Evolutionary conservation across 139 green algal genomes (phyloP).

Genomic region (Gonium pectorale): DNA sequence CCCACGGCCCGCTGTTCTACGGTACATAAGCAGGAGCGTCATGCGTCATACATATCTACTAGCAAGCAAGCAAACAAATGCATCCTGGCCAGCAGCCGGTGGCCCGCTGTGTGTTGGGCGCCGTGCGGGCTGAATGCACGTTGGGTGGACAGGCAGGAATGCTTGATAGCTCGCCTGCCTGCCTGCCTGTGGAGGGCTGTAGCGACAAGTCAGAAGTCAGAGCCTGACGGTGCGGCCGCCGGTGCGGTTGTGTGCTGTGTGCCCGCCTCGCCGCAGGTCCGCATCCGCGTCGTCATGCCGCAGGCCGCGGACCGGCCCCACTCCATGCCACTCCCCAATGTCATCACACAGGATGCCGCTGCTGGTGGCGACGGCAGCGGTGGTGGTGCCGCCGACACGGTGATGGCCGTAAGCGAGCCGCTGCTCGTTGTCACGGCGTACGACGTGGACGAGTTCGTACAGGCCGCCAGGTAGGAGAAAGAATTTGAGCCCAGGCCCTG

Average conservation of each 20-base stretch:
- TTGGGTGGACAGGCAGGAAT: too few species aligned
- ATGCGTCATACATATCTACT: neutral
- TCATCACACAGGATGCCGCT: neutral
- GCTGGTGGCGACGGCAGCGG: neutral
- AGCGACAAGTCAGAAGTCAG: neutral
- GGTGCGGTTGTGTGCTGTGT: neutral
- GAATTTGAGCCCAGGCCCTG: too few species aligned
- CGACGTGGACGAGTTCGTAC: slow-evolving; percentile 24
- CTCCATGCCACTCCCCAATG: neutral
- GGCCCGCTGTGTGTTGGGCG: neutral
- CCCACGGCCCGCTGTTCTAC: neutral
- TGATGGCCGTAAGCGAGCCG: neutral
- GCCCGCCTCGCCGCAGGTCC: neutral
- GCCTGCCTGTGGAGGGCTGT: neutral
- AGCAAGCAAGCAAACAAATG: neutral
- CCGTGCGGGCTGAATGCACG: too few species aligned
- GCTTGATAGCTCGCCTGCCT: neutral
- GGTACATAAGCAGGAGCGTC: too few species aligned
- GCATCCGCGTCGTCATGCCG: neutral
- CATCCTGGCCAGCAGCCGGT: neutral
- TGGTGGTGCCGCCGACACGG: neutral
- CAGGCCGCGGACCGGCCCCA: neutral
- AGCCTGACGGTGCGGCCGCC: neutral
- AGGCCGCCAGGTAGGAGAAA: neutral
- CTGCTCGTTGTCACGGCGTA: neutral